Conservation (phyloP, 345 rosid species). For the Dimocarpus longan region DNA sequence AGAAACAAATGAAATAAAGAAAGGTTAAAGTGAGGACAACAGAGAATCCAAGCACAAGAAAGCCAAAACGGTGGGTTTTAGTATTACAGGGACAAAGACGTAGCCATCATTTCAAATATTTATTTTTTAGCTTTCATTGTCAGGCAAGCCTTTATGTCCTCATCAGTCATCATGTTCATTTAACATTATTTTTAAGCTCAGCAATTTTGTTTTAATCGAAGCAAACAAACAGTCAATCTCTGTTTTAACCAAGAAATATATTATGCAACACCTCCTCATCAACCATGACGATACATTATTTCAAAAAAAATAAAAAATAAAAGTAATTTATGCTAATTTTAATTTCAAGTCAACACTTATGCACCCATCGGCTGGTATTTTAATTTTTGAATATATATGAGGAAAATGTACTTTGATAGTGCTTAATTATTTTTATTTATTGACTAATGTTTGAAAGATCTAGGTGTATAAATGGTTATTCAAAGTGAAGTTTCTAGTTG, state of each 20-base stretch:
- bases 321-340: not conserved
- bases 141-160: constrained; percentile 55
- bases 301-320: too few relatives aligned
- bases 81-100: constrained; percentile 30
- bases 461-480: not conserved
- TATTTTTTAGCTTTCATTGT: constrained; percentile 33
- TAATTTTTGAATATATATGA: too few relatives aligned
- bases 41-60: constrained; percentile 31
- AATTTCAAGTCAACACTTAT: not conserved
- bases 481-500: too few relatives aligned
- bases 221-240: constrained; percentile 23
- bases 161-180: constrained; percentile 40
- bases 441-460: too few relatives aligned
- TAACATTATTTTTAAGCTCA: not conserved
- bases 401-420: too few relatives aligned
- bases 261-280: not conserved
- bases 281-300: not conserved
- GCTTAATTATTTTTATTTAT: not conserved
- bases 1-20: not conserved
- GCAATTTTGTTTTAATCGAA: constrained; percentile 30
- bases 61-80: constrained; percentile 34
- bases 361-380: not conserved
- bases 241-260: not conserved
- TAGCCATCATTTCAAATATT: constrained; percentile 27
- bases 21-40: constrained; percentile 17